These are phyloP conservation scores for Coccomyxa sp. DNA, from an alignment of 139 green algal genomes.

Conservation along the genomic window DNA sequence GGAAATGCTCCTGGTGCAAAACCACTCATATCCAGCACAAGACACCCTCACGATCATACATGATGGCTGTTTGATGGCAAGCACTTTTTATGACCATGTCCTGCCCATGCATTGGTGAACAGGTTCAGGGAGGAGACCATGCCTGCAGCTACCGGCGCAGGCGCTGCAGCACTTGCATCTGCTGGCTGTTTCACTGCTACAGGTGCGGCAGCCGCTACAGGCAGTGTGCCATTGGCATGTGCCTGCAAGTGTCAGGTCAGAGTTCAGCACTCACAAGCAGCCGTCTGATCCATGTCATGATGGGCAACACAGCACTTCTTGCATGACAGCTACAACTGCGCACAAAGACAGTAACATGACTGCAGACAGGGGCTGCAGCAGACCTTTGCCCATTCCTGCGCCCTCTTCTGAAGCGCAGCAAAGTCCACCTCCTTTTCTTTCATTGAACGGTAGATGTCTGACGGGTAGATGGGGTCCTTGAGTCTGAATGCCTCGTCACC, in stretches of 20 bases:
- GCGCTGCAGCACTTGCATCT: neutral
- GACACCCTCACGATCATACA: no score
- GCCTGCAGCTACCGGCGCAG: neutral
- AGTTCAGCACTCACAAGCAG: neutral
- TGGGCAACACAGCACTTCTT: no score
- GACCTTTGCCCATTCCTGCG: slow-evolving; percentile 56
- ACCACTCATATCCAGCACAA: no score
- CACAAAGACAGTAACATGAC: no score
- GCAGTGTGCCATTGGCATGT: neutral
- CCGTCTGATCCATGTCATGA: neutral
- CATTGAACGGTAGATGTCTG: slow-evolving; percentile 47
- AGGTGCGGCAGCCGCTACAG: neutral
- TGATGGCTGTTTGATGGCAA: no score
- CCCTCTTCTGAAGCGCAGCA: slow-evolving; percentile 50
- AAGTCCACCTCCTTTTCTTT: slow-evolving; percentile 54
- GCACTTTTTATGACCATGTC: no score
- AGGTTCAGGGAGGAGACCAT: no score
- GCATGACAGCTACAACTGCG: no score
- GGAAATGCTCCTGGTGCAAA: no score
- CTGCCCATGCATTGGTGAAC: no score
- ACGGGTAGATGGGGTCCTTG: slow-evolving; percentile 58
- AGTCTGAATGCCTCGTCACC: slow-evolving; percentile 76
- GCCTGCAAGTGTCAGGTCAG: neutral
- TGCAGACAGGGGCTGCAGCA: neutral
- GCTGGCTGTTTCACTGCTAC: neutral